A percentile compares a stretch with the other conserved stretches of the same genome.
phyloP scores from a whole-genome alignment of 75 land plant genomes.

The Gnetum montanum region DNA sequence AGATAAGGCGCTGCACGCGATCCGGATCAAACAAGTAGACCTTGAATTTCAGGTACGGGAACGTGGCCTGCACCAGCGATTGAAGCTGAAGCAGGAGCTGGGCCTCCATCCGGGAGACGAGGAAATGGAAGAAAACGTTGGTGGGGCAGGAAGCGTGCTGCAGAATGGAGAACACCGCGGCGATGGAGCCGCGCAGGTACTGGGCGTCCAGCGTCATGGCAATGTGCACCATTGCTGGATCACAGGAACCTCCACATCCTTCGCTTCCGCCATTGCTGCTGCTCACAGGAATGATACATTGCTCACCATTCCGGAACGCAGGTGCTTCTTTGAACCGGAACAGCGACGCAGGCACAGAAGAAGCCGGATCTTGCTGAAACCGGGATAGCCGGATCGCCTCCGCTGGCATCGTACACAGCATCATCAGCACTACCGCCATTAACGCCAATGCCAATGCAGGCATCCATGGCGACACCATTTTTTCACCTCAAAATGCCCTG shows the following conservation, averaged over 20 bases:
- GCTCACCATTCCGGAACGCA: slow-evolving; percentile 53
- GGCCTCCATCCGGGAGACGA: slow-evolving; percentile 20
- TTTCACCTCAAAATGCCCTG: too few relatives aligned
- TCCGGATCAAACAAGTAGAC: slow-evolving; percentile 26
- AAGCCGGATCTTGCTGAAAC: background rate
- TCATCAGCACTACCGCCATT: too few relatives aligned
- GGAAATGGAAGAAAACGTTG: slow-evolving; percentile 39
- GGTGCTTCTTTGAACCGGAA: slow-evolving; percentile 41
- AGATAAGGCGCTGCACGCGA: slow-evolving; percentile 23
- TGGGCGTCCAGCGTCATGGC: slow-evolving; percentile 61
- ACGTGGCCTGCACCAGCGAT: slow-evolving; percentile 21
- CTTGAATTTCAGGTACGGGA: slow-evolving; percentile 36
- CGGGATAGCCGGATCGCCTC: background rate
- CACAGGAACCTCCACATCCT: slow-evolving; percentile 41
- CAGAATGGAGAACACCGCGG: slow-evolving; percentile 46
- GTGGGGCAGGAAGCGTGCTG: slow-evolving; percentile 39
- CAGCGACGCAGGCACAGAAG: too few relatives aligned
- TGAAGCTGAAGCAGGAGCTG: slow-evolving; percentile 12
- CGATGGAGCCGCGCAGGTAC: slow-evolving; percentile 53
- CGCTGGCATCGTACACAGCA: too few relatives aligned
- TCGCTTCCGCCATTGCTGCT: background rate
- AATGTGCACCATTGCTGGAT: slow-evolving; percentile 62
- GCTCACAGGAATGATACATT: slow-evolving; percentile 25
- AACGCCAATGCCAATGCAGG: too few relatives aligned
- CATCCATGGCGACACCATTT: too few relatives aligned